Evolutionary conservation across 257 asterid species (phyloP).

Genomic region (Scutellaria barbata): DNA sequence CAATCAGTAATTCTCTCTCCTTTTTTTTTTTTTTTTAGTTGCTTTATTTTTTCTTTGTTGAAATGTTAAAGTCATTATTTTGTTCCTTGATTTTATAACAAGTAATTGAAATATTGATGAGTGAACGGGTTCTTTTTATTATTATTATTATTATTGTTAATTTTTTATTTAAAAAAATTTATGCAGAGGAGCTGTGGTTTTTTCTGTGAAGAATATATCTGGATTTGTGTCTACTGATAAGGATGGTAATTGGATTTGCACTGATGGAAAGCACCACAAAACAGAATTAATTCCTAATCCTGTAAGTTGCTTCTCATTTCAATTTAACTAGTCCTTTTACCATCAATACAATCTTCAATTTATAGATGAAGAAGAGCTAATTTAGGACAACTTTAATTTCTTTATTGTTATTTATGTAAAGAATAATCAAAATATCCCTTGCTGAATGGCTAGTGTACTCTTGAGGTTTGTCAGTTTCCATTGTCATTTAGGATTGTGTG

Average conservation of each 20-base stretch:
- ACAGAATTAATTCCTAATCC: constrained; percentile 64
- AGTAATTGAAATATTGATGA: constrained; percentile 18
- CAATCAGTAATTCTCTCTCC: constrained; percentile 45
- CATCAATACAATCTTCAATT: constrained; percentile 10
- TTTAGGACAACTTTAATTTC: not conserved
- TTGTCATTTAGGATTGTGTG: constrained; percentile 9
- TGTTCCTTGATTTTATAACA: constrained; percentile 8
- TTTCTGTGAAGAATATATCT: constrained; percentile 64
- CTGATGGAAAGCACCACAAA: constrained; percentile 54
- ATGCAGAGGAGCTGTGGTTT: constrained; percentile 74
- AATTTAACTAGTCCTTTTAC: not conserved
- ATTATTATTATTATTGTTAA: too few relatives aligned
- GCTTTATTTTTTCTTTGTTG: not conserved
- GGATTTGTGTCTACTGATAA: constrained; percentile 66
- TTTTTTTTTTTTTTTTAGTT: not conserved
- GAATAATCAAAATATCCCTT: not conserved
- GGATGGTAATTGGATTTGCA: constrained; percentile 80
- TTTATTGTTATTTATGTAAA: not conserved
- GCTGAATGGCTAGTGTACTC: not conserved
- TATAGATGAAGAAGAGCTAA: constrained; percentile 15
- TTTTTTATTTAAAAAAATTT: too few relatives aligned
- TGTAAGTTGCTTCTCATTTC: constrained; percentile 45
- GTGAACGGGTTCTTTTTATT: constrained; percentile 17
- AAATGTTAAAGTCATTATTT: not conserved
- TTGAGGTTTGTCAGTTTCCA: constrained; percentile 13